Base-by-base conservation (phyloP, 768 basidiomycete species). In the Lentinula lateritia region DNA sequence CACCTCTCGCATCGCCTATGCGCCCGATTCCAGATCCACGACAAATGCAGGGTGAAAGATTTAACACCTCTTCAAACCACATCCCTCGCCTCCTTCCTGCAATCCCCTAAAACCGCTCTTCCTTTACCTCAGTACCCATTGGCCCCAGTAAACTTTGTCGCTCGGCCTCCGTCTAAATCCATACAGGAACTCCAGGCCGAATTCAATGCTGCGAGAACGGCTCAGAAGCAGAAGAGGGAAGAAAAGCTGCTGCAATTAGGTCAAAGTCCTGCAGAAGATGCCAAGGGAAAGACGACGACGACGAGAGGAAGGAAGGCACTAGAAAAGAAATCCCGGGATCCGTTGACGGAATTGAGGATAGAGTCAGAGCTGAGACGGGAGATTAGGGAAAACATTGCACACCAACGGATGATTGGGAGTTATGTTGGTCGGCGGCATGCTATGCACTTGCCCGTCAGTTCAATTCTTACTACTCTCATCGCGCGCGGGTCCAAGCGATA, bases 371-470 rank as follows among this genome's bases (percentile, higher is more conserved):
- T 95, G 69, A 84, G 81, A 72, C 83, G 90, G 67, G 82, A 87
- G 71, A 80, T 95, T 68, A 84, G 87, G 75, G 93, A 93, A 72
- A 95, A 98, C 72, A 95, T 99, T 72, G 87, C 85, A 5, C 95
- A 97, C 75, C 87, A 95, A 74, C 80, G 93, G 63, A 90, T 90
- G 83, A 94, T 98, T 73, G 96, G 96, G 52, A 93, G 90, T 66
- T 95, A 96, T 73, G 86, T 93, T 55, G 97, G 97, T 54, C 86
- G 86, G 78, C 79, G 95, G 73, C 96, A 98, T 72, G 93, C 93
- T 7, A 93, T 95, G 88, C 85, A 88, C 62, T 74, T 96, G 50
- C 96, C 96, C 3, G 96, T 98, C 63, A 83, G 96, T 48, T 20
- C 12, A 18, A 5, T 23, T n/a, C 6, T 9, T 48, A 10, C 23